phyloP scores from a whole-genome alignment of 2,329 filamentous ascomycete species.

The Colletotrichum phormii region DNA sequence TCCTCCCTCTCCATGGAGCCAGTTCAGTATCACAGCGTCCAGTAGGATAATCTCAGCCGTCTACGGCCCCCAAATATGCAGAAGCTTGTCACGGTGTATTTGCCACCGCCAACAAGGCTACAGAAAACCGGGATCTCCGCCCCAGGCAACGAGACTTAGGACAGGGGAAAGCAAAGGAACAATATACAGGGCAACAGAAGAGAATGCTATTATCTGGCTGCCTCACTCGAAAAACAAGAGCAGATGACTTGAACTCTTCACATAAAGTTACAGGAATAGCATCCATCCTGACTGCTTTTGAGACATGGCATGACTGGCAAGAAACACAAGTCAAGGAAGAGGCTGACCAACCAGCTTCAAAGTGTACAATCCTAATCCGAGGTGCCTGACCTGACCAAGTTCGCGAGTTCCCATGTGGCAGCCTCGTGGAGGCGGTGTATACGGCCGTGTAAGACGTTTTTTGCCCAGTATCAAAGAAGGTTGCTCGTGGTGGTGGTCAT shows the following conservation, averaged over 20 bases:
- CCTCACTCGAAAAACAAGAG: background rate
- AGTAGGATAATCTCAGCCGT: background rate
- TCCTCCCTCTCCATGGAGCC: background rate
- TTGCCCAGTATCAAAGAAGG: too few relatives aligned
- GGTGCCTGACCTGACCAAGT: background rate
- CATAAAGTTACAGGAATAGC: background rate
- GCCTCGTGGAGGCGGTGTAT: slow-evolving; percentile 3
- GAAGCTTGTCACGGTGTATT: background rate
- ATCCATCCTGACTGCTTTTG: background rate
- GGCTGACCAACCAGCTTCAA: background rate
- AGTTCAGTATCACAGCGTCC: too few relatives aligned
- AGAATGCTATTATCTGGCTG: background rate
- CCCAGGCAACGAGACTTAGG: background rate
- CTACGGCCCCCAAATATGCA: background rate
- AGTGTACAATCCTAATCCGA: background rate
- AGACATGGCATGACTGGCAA: background rate
- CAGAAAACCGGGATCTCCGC: background rate
- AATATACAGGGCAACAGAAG: too few relatives aligned
- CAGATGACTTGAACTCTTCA: background rate
- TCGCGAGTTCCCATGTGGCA: background rate
- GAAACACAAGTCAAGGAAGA: background rate
- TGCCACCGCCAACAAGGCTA: background rate
- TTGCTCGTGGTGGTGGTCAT: background rate
- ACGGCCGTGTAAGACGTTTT: background rate
- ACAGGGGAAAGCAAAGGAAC: background rate